Percentiles rank a stretch among this genome's conserved stretches.
These are phyloP conservation scores for Epicoccum nigrum DNA, from an alignment of 2,329 filamentous ascomycete genomes.

Conservation along the genomic window DNA sequence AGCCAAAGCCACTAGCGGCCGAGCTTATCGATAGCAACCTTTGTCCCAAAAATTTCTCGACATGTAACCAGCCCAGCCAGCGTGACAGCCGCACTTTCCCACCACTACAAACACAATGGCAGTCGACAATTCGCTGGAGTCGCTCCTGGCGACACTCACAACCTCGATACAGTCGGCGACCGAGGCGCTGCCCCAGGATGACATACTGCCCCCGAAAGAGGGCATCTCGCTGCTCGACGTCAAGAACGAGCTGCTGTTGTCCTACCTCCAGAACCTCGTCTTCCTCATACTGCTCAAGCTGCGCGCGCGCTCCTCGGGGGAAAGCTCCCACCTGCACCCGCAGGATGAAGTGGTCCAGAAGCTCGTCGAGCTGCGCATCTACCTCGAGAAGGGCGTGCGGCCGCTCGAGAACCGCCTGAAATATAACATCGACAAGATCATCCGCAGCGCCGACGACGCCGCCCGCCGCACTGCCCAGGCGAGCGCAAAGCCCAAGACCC, in stretches of 20 bases:
- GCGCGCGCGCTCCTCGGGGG: constrained; percentile 48
- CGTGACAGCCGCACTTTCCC: neutral
- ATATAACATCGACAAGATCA: constrained; percentile 94
- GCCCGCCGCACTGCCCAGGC: constrained; percentile 38
- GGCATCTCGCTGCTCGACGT: constrained; percentile 94
- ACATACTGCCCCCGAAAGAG: constrained; percentile 73
- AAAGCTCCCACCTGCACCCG: constrained; percentile 51
- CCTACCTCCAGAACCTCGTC: constrained; percentile 92
- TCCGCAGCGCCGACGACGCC: constrained; percentile 82
- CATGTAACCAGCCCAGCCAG: neutral
- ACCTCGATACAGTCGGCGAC: constrained; percentile 69
- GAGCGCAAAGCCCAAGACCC: constrained; percentile 20
- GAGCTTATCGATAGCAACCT: constrained; percentile 6
- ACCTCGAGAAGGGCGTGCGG: constrained; percentile 88
- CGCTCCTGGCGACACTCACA: constrained; percentile 53
- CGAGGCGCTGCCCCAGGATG: constrained; percentile 59
- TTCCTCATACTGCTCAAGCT: constrained; percentile 85
- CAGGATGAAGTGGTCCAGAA: constrained; percentile 78
- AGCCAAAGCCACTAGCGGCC: neutral
- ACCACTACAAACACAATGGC: constrained; percentile 36
- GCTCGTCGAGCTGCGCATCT: constrained; percentile 88
- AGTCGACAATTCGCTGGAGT: constrained; percentile 47
- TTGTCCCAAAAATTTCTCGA: constrained; percentile 16
- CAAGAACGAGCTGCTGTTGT: constrained; percentile 96
- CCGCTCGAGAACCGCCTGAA: constrained; percentile 89